phyloP scores from a whole-genome alignment of 1,139 yeast species.

The Yamadazyma atmosphaerica region DNA sequence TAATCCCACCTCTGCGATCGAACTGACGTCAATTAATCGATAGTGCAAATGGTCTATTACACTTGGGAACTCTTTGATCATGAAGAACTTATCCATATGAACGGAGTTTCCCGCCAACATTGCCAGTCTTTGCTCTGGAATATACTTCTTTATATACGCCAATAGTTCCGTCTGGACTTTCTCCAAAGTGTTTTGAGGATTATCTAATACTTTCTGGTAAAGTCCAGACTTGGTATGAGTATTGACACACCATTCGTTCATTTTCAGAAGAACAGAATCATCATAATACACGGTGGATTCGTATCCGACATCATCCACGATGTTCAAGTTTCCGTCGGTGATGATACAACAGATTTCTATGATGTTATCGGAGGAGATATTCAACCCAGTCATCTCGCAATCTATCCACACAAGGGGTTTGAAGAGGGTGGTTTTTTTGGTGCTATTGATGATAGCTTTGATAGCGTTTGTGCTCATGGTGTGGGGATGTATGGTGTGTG shows the following conservation, averaged over 20 bases:
- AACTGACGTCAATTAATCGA: conserved; percentile 84
- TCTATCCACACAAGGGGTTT: conserved; percentile 81
- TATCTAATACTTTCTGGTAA: conserved; percentile 62
- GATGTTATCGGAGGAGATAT: conserved; percentile 68
- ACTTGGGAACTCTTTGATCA: conserved; percentile 80
- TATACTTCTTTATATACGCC: conserved; percentile 56
- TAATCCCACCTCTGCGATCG: conserved; percentile 74
- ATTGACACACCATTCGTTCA: conserved; percentile 84
- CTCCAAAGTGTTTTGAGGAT: conserved; percentile 50
- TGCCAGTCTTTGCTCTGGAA: conserved; percentile 52
- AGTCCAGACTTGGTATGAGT: conserved; percentile 84
- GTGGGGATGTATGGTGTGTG: too few relatives aligned
- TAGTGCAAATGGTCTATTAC: conserved; percentile 75
- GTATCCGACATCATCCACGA: conserved; percentile 68
- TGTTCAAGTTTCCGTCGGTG: conserved; percentile 76
- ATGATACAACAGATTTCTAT: conserved; percentile 90
- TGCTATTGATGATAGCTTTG: conserved; percentile 5
- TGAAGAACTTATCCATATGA: conserved; percentile 87
- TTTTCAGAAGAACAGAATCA: conserved; percentile 58
- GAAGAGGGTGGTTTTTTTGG: neutral
- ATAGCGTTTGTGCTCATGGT: neutral
- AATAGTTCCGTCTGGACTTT: conserved; percentile 67
- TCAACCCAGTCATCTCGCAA: conserved; percentile 87
- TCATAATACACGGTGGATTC: conserved; percentile 81
- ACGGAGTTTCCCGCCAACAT: conserved; percentile 88